phyloP scores from a whole-genome alignment of 768 basidiomycete genomes.

The Lactarius psammicola region DNA sequence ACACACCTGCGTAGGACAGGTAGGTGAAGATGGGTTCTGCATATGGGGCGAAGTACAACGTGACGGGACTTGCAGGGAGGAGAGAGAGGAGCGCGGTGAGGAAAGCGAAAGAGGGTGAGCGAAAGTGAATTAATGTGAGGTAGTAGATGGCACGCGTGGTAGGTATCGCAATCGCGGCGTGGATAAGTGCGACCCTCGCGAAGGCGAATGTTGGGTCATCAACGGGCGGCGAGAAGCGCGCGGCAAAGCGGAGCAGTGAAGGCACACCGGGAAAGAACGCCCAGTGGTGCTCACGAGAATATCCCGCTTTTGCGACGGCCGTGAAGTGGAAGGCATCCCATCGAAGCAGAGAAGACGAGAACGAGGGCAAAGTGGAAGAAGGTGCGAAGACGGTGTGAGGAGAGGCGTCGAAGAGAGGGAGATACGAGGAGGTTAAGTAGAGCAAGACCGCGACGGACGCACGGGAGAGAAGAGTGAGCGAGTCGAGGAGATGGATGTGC shows the following conservation, averaged over 20 bases:
- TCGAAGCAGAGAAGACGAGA: constrained; percentile 48
- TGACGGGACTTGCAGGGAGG: constrained; percentile 76
- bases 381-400: constrained; percentile 13
- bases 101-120: constrained; percentile 56
- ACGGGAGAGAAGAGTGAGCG: constrained; percentile 23
- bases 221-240: neutral
- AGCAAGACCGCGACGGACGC: constrained; percentile 1
- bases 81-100: constrained; percentile 67
- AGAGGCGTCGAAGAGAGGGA: constrained; percentile 28
- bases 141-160: constrained; percentile 50
- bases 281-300: constrained; percentile 75
- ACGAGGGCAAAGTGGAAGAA: constrained; percentile 6
- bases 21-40: constrained; percentile 86
- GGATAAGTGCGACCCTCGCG: constrained; percentile 35
- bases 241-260: constrained; percentile 44
- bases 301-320: constrained; percentile 58
- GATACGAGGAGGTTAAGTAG: constrained; percentile 17
- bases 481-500: constrained; percentile 23
- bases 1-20: constrained; percentile 68
- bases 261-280: constrained; percentile 82
- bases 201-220: constrained; percentile 7
- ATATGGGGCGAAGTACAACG: constrained; percentile 69
- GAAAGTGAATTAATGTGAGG: constrained; percentile 58
- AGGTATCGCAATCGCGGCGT: constrained; percentile 40
- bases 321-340: constrained; percentile 91